A percentile compares a stretch with the other conserved stretches of the same genome.
These are phyloP conservation scores for Clavispora fructus DNA, from an alignment of 805 yeast species.

Conservation along the genomic window DNA sequence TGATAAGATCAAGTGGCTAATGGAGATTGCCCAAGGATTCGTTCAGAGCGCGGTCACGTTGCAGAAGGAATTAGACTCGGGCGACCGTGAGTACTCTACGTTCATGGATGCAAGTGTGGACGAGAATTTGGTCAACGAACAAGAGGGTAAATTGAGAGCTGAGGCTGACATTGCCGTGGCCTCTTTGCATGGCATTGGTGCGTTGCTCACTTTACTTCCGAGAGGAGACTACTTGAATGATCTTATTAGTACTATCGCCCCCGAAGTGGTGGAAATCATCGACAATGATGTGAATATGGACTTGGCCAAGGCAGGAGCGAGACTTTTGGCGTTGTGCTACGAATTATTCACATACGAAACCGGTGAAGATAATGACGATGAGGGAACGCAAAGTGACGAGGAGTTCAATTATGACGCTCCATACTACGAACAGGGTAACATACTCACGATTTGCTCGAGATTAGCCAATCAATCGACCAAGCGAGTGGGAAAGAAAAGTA, in stretches of 20 bases:
- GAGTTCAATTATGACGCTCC: constrained; percentile 46
- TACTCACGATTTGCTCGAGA: constrained; percentile 35
- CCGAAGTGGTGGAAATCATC: constrained; percentile 36
- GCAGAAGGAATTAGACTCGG: constrained; percentile 30
- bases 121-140: constrained; percentile 31
- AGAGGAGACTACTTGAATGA: constrained; percentile 41
- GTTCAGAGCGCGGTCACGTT: constrained; percentile 25
- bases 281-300: constrained; percentile 38
- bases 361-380: constrained; percentile 32
- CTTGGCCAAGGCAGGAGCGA: constrained; percentile 51
- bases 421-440: constrained; percentile 47
- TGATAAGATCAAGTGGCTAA: constrained; percentile 37
- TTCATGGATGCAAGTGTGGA: constrained; percentile 32
- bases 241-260: constrained; percentile 22
- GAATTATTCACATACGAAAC: constrained; percentile 47
- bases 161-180: constrained; percentile 37
- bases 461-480: constrained; percentile 51
- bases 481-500: constrained; percentile 57
- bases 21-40: constrained; percentile 41
- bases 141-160: constrained; percentile 22
- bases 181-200: constrained; percentile 44
- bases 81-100: constrained; percentile 40
- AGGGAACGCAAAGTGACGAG: constrained; percentile 30
- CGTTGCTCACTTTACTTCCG: constrained; percentile 39
- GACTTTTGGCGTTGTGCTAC: constrained; percentile 51